Conservation (phyloP, 2,329 filamentous ascomycete species). For the Chalaropsis thielavioides region DNA sequence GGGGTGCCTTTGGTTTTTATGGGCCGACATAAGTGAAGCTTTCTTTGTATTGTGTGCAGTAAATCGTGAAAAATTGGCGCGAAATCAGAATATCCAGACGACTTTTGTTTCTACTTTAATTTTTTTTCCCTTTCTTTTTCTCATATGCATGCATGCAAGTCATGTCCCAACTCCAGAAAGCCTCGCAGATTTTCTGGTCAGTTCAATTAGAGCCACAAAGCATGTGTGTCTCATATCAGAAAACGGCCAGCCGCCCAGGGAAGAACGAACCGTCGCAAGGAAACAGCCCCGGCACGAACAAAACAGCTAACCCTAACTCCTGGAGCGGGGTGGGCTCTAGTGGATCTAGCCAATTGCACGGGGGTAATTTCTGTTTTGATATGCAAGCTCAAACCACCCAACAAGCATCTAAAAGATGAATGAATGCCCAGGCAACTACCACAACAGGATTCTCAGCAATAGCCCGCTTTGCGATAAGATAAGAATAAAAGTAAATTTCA, state of each 20-base stretch:
- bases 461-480: conserved; percentile 12
- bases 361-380: conserved; percentile 1
- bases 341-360: too few relatives aligned
- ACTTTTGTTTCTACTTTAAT: too few relatives aligned
- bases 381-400: neutral
- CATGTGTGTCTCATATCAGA: neutral
- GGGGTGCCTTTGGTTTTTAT: neutral
- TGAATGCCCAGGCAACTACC: neutral
- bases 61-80: too few relatives aligned
- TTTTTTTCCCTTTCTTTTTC: neutral
- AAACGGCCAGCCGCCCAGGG: neutral
- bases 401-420: neutral
- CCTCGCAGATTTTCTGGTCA: neutral
- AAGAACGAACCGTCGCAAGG: neutral
- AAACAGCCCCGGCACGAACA: neutral
- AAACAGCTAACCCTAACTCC: too few relatives aligned
- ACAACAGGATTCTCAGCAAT: neutral
- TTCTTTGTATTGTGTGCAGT: neutral
- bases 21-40: neutral
- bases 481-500: conserved; percentile 11
- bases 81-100: too few relatives aligned
- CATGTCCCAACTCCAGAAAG: neutral
- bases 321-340: neutral
- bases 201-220: neutral
- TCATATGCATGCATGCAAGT: neutral